Conservation (phyloP, 768 basidiomycete species). For the Lactifluus hygrophoroides region DNA sequence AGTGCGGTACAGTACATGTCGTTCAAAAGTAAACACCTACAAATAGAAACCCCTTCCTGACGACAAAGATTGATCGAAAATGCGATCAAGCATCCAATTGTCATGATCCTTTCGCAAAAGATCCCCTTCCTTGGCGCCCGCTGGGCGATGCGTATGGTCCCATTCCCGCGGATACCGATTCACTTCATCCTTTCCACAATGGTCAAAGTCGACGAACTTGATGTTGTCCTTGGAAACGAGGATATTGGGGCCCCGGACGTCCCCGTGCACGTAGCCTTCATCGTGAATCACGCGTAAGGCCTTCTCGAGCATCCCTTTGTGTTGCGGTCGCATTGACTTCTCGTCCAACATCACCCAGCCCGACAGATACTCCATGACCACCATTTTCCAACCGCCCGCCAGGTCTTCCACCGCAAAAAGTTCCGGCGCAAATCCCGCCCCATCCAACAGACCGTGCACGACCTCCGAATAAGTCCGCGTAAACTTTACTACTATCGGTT, state of each 20-base stretch:
- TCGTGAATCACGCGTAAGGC: neutral
- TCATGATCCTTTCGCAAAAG: too few species aligned
- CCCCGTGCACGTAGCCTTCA: neutral
- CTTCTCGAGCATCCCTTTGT: neutral
- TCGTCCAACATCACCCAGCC: neutral
- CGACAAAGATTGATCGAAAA: too few species aligned
- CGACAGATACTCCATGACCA: neutral
- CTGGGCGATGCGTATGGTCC: neutral
- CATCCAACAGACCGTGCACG: neutral
- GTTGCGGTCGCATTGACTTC: neutral
- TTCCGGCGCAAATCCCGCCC: neutral
- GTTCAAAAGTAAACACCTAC: too few species aligned
- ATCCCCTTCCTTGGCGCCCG: too few species aligned
- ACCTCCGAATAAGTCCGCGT: neutral
- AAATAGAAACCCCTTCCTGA: too few species aligned
- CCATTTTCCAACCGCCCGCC: neutral
- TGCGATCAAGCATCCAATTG: too few species aligned
- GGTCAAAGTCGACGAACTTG: neutral
- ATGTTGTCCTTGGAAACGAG: neutral
- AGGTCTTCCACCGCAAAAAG: neutral
- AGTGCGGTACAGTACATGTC: too few species aligned
- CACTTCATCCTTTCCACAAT: neutral
- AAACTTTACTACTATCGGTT: neutral
- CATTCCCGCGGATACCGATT: neutral
- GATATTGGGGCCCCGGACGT: neutral